Percentiles rank a stretch among this genome's conserved stretches.
Evolutionary conservation across 2,329 filamentous ascomycete genomes (phyloP).

Genomic region (Trichoderma atroviride): DNA sequence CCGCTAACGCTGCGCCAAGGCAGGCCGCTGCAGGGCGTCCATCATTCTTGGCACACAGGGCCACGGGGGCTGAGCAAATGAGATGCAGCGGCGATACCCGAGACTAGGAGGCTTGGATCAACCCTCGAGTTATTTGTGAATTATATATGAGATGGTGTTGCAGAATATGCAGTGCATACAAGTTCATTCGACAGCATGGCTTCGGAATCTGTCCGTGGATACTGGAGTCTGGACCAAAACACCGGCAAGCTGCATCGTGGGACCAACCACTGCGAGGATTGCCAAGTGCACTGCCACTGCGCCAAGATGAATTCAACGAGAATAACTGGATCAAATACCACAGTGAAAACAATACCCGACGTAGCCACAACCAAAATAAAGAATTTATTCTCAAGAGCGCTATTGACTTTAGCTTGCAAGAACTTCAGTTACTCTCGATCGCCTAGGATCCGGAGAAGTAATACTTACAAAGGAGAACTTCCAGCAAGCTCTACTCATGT

Average conservation of each 20-base stretch:
- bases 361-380: neutral
- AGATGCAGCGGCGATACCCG: conserved; percentile 9
- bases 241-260: neutral
- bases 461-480: neutral
- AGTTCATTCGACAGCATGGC: neutral
- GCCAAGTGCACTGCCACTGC: conserved; percentile 15
- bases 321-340: too few relatives aligned
- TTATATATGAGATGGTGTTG: neutral
- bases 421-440: neutral
- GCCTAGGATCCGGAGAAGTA: neutral
- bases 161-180: neutral
- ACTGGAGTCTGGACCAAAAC: neutral
- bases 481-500: neutral
- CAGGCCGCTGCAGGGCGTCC: neutral
- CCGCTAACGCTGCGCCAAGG: neutral
- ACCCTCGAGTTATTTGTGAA: neutral
- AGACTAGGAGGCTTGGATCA: neutral
- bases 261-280: neutral
- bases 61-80: neutral
- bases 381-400: neutral
- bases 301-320: neutral
- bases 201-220: neutral
- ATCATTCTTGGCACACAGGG: neutral
- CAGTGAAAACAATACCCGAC: neutral
- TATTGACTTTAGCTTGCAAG: neutral